Base-by-base conservation (phyloP, 768 basidiomycete genomes). In the Pleurotus platypus region DNA sequence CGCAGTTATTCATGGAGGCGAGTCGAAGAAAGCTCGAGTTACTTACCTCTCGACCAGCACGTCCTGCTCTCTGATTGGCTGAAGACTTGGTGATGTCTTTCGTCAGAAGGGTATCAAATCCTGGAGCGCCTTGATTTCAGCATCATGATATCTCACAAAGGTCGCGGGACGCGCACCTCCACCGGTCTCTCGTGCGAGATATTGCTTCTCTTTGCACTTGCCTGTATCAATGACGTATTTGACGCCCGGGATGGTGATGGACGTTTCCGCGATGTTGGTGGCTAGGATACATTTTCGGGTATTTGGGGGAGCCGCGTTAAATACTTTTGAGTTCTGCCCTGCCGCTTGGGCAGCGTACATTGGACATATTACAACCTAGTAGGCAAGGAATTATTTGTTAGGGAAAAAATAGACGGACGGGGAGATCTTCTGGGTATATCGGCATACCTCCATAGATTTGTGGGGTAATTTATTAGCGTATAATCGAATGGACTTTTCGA, bases 231-330 rank as follows among this genome's bases (percentile, higher is more conserved):
- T 91, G 5, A 99, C 95, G 69, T 92, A 98, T 64, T 84, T 89
- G 57, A 99, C 87, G 0, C 94, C 94, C 2, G 95, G 94, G 66
- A 99, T 97, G 12, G 97, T 98, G 67, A 99, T 93, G 11, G 90
- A 92, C 0, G 97, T 98, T 71, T 99, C 97, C 9, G 97, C 97
- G 58, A 99, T 95, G 70, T 98, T 99, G 15, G 97, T 99, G 1
- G 97, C 89, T 39, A 99, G 77, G 60, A 99, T 93, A 71, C 94
- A 90, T 71, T 98, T 95, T 57, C 97, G 84, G 1, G 82, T 83
- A 53, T 84, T 80, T 1, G 81, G 67, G 12, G 89, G 84, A 0
- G 90, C 72, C 1, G 84, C 72, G 0, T 71, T 66, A 70, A 98
- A 98, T 47, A 91, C 91, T 66, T 84, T 85, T 45, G 83, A 72